phyloP scores from a whole-genome alignment of 768 basidiomycete species.

The Naematelia encephala region DNA sequence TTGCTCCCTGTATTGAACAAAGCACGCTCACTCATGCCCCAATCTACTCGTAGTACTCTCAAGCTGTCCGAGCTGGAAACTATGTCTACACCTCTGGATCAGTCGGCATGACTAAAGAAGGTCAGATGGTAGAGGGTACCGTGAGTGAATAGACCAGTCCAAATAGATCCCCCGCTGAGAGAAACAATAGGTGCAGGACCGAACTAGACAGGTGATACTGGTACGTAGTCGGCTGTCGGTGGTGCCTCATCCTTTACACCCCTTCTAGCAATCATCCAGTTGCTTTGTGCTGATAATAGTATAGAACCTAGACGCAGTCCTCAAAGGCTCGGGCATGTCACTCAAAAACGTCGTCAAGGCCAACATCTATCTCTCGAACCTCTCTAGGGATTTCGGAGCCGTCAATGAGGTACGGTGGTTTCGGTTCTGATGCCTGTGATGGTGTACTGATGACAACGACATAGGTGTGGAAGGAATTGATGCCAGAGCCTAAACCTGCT shows the following conservation, averaged over 20 bases:
- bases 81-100: conserved; percentile 45
- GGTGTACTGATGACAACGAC: background rate
- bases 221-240: conserved; percentile 12
- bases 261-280: too few species aligned
- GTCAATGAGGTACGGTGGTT: conserved; percentile 38
- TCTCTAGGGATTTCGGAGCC: conserved; percentile 36
- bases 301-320: conserved; percentile 45
- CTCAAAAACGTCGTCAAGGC: conserved; percentile 47
- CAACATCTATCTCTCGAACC: conserved; percentile 47
- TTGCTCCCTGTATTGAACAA: background rate
- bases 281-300: background rate
- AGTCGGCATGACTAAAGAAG: conserved; percentile 46
- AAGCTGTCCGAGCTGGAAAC: conserved; percentile 44
- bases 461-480: conserved; percentile 42
- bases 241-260: too few species aligned
- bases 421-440: background rate
- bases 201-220: conserved; percentile 44
- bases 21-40: too few species aligned
- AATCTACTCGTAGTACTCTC: conserved; percentile 35
- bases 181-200: conserved; percentile 45
- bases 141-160: conserved; percentile 26
- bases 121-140: conserved; percentile 43
- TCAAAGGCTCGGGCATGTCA: conserved; percentile 37
- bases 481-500: conserved; percentile 48
- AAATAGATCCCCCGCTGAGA: background rate